phyloP scores from a whole-genome alignment of 139 green algal species.

The Marvania coccoides region DNA sequence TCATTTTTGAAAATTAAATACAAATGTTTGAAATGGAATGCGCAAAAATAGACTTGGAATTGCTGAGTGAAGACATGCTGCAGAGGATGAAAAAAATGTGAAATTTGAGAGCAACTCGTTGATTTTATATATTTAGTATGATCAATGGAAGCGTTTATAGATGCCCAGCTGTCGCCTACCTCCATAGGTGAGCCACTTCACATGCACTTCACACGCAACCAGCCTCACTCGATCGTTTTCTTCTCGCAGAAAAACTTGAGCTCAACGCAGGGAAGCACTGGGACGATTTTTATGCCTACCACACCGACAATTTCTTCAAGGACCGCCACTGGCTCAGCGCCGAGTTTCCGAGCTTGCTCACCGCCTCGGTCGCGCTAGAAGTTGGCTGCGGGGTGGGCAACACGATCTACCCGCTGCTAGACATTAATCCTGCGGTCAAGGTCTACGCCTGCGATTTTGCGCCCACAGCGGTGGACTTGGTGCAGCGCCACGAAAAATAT shows the following conservation, averaged over 20 bases:
- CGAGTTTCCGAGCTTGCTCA: slow-evolving; percentile 51
- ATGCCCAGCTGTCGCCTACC: neutral
- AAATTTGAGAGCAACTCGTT: neutral
- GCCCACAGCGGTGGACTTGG: slow-evolving; percentile 57
- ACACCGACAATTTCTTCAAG: slow-evolving; percentile 78
- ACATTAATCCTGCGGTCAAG: slow-evolving; percentile 41
- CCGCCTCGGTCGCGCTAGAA: slow-evolving; percentile 34
- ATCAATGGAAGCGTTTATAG: neutral
- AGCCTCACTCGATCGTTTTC: neutral
- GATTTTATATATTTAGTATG: neutral
- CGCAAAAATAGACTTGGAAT: neutral
- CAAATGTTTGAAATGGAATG: neutral
- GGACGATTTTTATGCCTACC: slow-evolving; percentile 75
- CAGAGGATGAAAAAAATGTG: neutral
- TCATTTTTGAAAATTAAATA: neutral
- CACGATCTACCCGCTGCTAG: slow-evolving; percentile 78
- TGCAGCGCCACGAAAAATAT: slow-evolving; percentile 35
- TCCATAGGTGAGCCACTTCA: neutral
- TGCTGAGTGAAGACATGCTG: neutral
- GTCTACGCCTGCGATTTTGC: slow-evolving; percentile 90
- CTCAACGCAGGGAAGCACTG: slow-evolving; percentile 54
- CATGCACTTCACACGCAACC: too few species aligned
- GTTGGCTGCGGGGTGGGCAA: slow-evolving; percentile 94
- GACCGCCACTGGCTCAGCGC: slow-evolving; percentile 75
- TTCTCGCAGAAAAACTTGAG: slow-evolving; percentile 50